Base-by-base conservation (phyloP, 257 asterid species). In the Handroanthus guayacan region DNA sequence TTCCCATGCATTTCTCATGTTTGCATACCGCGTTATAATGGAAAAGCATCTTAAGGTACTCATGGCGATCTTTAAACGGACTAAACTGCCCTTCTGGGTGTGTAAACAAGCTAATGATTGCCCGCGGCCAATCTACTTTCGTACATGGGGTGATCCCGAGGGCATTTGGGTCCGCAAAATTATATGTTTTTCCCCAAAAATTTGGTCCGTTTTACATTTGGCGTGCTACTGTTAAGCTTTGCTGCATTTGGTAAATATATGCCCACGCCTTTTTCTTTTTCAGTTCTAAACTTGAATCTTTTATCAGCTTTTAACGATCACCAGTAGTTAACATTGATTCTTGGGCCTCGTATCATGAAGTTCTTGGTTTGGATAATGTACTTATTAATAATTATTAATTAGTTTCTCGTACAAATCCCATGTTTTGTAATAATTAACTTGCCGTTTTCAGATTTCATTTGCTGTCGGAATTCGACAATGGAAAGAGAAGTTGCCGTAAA, bases 401-500 rank as follows among this genome's bases (percentile, higher is more conserved):
- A 3, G 51, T 13, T 65, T 50, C 55, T 65, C 2, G 31, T 50
- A 31, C 77, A 17, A 16, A 18, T 64, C 34, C 39, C 65, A n/a
- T 16, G 47, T 41, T 44, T 25, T 10, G 43, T 67, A 43, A 20
- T 66, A n/a, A 54, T n/a, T 36, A 16, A 20, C 13, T 57, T 62
- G 31, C 75, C 45, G 9, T 41, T 64, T 72, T 37, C 82, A 95
- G 99, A 82, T 95, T 95, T 81, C 99, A 95, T 73, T 87, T 89
- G 43, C 92, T 91, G 52, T 81, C 97, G 52, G 98, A 95, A 77
- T 95, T 95, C 20, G 99, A 93, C 70, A 93, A 95, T 44, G 98
- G 99, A 31, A 95, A 95, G 81, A 79, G 98, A 56, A 95, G 99
- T 48, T 95, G 99, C 96, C 91, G 99, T 54, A 93, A 89, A 61